Conservation (phyloP, 805 yeast species). For the Yarrowia divulgata region DNA sequence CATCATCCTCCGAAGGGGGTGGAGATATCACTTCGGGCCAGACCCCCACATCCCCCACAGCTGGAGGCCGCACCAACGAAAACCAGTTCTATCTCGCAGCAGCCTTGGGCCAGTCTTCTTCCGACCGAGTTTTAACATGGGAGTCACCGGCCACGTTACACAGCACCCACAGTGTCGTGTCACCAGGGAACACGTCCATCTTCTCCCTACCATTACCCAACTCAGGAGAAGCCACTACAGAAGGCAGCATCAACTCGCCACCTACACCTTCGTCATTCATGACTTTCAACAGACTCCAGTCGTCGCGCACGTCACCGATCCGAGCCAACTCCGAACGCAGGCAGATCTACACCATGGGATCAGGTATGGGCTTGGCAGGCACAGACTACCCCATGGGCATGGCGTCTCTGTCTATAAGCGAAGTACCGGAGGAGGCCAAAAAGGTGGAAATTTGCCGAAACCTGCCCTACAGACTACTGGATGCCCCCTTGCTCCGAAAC, state of each 20-base stretch:
- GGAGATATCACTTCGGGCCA: conserved; percentile 20
- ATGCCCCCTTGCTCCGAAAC: conserved; percentile 71
- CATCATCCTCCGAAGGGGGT: conserved; percentile 30
- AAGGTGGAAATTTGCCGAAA: conserved; percentile 14
- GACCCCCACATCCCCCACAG: neutral
- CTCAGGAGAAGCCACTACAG: conserved; percentile 12
- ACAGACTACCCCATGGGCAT: conserved; percentile 23
- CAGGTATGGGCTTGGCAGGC: conserved; percentile 26
- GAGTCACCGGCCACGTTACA: neutral
- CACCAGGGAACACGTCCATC: conserved; percentile 25
- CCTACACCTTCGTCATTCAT: neutral
- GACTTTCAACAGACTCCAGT: conserved; percentile 15
- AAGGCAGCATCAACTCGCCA: conserved; percentile 6
- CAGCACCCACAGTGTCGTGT: conserved; percentile 7
- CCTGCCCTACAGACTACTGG: conserved; percentile 58
- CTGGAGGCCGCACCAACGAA: conserved; percentile 1
- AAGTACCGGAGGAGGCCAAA: neutral
- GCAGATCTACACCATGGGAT: conserved; percentile 30
- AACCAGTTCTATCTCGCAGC: conserved; percentile 22
- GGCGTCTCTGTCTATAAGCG: neutral
- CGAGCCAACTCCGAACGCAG: conserved; percentile 7
- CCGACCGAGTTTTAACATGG: conserved; percentile 13
- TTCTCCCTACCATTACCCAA: conserved; percentile 17
- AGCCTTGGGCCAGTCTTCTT: conserved; percentile 15
- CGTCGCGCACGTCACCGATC: conserved; percentile 1